These are phyloP conservation scores for Collybiopsis confluens DNA, from an alignment of 768 basidiomycete species.

Conservation along the genomic window DNA sequence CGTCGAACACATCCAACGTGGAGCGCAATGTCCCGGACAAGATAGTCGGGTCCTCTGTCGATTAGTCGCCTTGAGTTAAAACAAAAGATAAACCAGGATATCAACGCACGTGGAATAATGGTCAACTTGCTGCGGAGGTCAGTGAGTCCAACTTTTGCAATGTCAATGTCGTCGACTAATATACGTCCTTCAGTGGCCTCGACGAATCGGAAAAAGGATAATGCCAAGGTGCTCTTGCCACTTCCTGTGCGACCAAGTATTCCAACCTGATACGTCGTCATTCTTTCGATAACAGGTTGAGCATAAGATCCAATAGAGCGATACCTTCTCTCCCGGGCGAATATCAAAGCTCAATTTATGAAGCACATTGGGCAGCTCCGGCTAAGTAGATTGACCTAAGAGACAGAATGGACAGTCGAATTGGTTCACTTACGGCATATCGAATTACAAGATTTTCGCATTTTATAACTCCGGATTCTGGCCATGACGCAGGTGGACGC, in stretches of 20 bases:
- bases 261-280: constrained; percentile 32
- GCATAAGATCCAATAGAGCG: too few species aligned
- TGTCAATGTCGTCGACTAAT: constrained; percentile 73
- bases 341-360: constrained; percentile 76
- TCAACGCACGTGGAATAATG: constrained; percentile 62
- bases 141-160: constrained; percentile 73
- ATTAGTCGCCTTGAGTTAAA: neutral
- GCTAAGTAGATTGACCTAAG: constrained; percentile 34
- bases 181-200: constrained; percentile 78
- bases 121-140: constrained; percentile 77
- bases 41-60: constrained; percentile 82
- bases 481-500: constrained; percentile 79
- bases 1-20: constrained; percentile 80
- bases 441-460: constrained; percentile 74
- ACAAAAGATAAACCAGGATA: neutral
- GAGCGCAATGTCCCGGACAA: constrained; percentile 78
- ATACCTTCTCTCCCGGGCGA: constrained; percentile 65
- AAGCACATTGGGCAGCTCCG: constrained; percentile 82
- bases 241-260: constrained; percentile 70
- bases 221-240: constrained; percentile 77
- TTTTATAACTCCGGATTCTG: constrained; percentile 60
- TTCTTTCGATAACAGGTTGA: constrained; percentile 24
- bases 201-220: constrained; percentile 89
- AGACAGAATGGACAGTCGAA: neutral
- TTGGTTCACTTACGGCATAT: constrained; percentile 56